Percentiles rank a stretch among this genome's conserved stretches.
Conservation (phyloP, 2,329 filamentous ascomycete species). For the Thermomyces lanuginosus region DNA sequence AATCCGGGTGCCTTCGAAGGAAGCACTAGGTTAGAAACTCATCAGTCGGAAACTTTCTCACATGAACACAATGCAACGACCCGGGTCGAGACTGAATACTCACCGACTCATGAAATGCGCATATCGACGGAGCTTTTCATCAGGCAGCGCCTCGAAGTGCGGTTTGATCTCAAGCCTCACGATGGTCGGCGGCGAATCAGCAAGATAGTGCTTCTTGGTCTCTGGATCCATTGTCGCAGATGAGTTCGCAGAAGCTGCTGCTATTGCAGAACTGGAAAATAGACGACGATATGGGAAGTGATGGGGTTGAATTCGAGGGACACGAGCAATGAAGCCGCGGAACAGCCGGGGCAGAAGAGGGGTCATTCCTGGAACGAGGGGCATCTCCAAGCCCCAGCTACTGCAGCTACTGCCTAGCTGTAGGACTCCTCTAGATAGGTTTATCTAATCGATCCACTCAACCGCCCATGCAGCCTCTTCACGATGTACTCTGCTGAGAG, state of each 20-base stretch:
- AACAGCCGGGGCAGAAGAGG: too few species aligned
- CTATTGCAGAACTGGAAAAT: too few species aligned
- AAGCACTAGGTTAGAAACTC: constrained; percentile 38
- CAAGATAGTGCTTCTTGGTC: constrained; percentile 54
- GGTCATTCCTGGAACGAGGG: too few species aligned
- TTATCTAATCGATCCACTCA: too few species aligned
- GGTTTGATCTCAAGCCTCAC: constrained; percentile 81
- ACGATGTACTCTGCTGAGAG: too few species aligned
- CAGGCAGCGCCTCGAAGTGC: constrained; percentile 56
- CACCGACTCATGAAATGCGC: constrained; percentile 77
- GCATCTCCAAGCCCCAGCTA: too few species aligned
- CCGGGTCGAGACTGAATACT: constrained; percentile 9
- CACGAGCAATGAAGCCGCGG: too few species aligned
- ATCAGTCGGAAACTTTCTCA: constrained; percentile 5
- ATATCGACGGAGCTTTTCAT: constrained; percentile 62
- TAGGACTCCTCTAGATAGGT: too few species aligned
- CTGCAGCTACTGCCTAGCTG: too few species aligned
- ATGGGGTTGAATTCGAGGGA: background rate
- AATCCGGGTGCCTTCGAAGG: constrained; percentile 60
- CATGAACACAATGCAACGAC: constrained; percentile 1
- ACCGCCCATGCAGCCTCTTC: too few species aligned
- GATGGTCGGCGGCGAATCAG: constrained; percentile 76
- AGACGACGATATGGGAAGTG: too few species aligned
- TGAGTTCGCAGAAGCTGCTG: constrained; percentile 5
- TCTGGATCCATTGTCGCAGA: constrained; percentile 22